Evolutionary conservation across 805 yeast species (phyloP), one percentile per base, ranked within the genome.

Genomic region (Starmerella apis): DNA sequence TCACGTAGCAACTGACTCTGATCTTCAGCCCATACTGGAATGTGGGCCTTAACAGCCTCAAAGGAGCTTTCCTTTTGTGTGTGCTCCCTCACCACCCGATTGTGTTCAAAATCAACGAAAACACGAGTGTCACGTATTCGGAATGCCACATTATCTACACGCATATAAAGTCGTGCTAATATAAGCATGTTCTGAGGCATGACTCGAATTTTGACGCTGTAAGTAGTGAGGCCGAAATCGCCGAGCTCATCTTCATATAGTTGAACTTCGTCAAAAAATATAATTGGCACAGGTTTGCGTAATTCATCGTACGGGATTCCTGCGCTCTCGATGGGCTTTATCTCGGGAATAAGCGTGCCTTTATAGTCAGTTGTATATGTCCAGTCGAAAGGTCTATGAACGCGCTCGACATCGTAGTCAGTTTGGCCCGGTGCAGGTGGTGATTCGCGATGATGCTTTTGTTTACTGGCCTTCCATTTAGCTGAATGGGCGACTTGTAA

Each of bases 201-300:
- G 3, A 87, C 96, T 54, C 99, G 70, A 19, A 92, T 76, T 65
- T 88, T 88, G 31, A 81, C 79, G 47, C 79, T 78, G 48, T 85
- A 67, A 48, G 85, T 75, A 0, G 94, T 78, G 16, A 86, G 83
- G 7, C 99, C 99, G 64, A 90, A 92, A 64, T 92, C 99, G 3
- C 95, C 97, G 49, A 92, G 71, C 64, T 92, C 99, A 62, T 92
- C 99, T 63, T 92, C 99, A 63, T 77, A 92, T 28, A 92, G 69
- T 6, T 85, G 78, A 71, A 86, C 78, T 59, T 90, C 96, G 62
- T 87, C 96, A 62, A 78, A 92, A 64, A 85, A 87, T 48, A 86
- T 62, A 39, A 92, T 92, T 1, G 95, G 95, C 60, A 86, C 95
- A 6, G 82, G 86, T 51, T 73, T 70, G 31, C 77, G 70, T 35